A percentile compares a stretch with the other conserved stretches of the same genome.
Evolutionary conservation across 768 basidiomycete genomes (phyloP).

Genomic region (Neoboletus subvelutipes): DNA sequence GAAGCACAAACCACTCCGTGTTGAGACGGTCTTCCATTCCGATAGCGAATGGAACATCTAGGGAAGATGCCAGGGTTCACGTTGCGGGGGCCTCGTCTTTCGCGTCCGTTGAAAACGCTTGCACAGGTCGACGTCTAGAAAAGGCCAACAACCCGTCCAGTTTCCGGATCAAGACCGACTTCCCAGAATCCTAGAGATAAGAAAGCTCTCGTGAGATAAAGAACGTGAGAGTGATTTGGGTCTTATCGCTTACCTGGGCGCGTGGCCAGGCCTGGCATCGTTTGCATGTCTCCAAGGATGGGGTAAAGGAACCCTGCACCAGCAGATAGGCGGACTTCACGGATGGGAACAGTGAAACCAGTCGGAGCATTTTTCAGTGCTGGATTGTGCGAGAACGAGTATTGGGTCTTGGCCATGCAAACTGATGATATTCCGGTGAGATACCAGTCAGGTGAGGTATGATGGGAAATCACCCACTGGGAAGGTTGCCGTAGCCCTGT

Average conservation of each 20-base stretch:
- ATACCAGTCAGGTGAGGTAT: background rate
- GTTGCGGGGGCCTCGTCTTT: background rate
- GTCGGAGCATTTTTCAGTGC: constrained; percentile 87
- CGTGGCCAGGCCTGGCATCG: constrained; percentile 95
- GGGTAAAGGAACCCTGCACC: constrained; percentile 97
- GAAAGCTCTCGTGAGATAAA: constrained; percentile 11
- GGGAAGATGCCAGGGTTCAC: constrained; percentile 16
- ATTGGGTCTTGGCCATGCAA: constrained; percentile 98
- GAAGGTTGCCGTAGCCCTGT: constrained; percentile 79
- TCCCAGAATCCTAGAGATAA: constrained; percentile 78
- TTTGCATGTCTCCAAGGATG: constrained; percentile 94
- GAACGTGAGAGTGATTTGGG: background rate
- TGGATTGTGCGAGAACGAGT: constrained; percentile 95
- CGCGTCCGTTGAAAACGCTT: constrained; percentile 23
- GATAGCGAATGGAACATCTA: constrained; percentile 18
- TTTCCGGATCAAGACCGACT: constrained; percentile 75
- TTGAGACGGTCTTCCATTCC: constrained; percentile 35
- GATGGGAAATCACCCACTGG: constrained; percentile 52
- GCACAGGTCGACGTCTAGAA: constrained; percentile 49
- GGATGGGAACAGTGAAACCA: constrained; percentile 92
- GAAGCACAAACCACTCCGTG: constrained; percentile 40
- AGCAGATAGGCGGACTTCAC: constrained; percentile 82
- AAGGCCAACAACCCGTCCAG: constrained; percentile 81
- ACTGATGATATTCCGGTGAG: constrained; percentile 45
- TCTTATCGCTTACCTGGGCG: constrained; percentile 63